A percentile compares a stretch with the other conserved stretches of the same genome.
Evolutionary conservation across 176 grass and related monocot species (phyloP).

Genomic region (Pontederia crassipes): DNA sequence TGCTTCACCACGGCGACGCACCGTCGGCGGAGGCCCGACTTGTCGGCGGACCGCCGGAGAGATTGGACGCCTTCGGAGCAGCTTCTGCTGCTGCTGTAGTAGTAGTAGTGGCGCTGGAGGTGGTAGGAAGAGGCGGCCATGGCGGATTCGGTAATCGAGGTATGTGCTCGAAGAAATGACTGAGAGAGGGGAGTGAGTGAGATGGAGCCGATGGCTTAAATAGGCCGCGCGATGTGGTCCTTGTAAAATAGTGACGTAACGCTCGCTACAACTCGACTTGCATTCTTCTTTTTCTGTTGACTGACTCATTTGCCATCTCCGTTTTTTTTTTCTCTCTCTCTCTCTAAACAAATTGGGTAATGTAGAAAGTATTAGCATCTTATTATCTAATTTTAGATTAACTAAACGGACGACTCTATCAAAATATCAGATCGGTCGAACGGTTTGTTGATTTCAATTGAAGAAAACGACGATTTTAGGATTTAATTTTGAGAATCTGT

Average conservation of each 20-base stretch:
- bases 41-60: not conserved
- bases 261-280: not conserved
- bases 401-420: too few species aligned
- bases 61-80: not conserved
- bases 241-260: not conserved
- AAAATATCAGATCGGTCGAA: too few species aligned
- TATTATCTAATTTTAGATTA: too few species aligned
- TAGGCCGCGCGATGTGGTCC: not conserved
- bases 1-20: constrained; percentile 15
- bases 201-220: not conserved
- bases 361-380: too few species aligned
- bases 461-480: too few species aligned
- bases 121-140: not conserved
- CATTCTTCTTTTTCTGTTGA: not conserved
- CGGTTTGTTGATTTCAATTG: too few species aligned
- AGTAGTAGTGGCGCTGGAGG: not conserved
- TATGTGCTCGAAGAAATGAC: not conserved
- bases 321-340: too few species aligned
- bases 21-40: not conserved
- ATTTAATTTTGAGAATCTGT: too few species aligned
- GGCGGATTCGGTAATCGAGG: not conserved
- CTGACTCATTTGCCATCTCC: not conserved
- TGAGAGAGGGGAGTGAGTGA: not conserved
- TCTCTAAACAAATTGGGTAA: too few species aligned
- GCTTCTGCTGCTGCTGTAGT: too few species aligned